Evolutionary conservation across 2,329 filamentous ascomycete species (phyloP), one percentile per base, ranked within the genome.

Genomic region (Penicillium olsonii): DNA sequence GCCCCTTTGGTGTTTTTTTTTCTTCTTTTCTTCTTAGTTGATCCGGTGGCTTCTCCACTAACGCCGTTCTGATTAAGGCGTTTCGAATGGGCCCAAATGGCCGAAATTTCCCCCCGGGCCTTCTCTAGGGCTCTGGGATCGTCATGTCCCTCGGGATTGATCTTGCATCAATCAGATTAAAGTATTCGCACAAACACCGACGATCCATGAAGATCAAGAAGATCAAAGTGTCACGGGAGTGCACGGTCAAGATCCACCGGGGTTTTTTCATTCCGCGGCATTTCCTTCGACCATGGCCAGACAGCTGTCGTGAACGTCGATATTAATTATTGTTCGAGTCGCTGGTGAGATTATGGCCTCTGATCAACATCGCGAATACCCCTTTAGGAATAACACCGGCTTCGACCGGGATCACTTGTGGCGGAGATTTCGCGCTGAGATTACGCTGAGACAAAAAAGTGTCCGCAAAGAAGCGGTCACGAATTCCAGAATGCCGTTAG

Each of bases 81-180:
- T 35, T 35, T 35, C 15, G 15, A 17, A n/a, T 7, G 33, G n/a
- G n/a, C n/a, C n/a, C 6, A 10, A 18, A n/a, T n/a, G 12, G 14
- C 10, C 11, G 14, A 26, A 4, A 35, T 52, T 59, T 59, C 34
- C 27, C 49, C 57, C 57, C 54, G 55, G 57, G 57, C 50, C 57
- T 35, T 35, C 22, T 17, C 33, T 8, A 17, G 55, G 34, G 41
- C 43, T 53, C 53, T 43, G 39, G 35, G 15, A 35, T 24, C 11
- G n/a, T 18, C 10, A 27, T 11, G n/a, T 27, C 15, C 7, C 27
- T 10, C 40, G 14, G 22, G n/a, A 12, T n/a, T n/a, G 37, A 45
- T 56, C 52, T 57, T 17, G 48, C 56, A 34, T 56, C 55, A 59
- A 59, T 57, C 27, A 52, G 15, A 49, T 40, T 14, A 34, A 17